Conservation (phyloP, 2,329 filamentous ascomycete genomes). For the Sarocladium oryzae region DNA sequence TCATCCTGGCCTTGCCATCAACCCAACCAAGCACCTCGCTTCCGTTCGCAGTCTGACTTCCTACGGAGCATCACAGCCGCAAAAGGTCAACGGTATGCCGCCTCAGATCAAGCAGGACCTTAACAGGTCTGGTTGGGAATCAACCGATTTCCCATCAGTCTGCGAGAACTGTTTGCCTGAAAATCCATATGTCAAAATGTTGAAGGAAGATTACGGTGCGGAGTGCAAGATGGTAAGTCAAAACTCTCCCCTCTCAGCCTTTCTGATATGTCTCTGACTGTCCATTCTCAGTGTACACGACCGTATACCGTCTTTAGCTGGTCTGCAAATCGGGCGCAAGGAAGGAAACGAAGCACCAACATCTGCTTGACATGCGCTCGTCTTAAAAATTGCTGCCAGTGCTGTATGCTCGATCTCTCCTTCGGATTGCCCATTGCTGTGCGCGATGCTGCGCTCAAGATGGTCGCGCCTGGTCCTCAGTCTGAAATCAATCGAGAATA, state of each 20-base stretch:
- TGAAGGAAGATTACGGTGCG: slow-evolving; percentile 92
- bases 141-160: slow-evolving; percentile 81
- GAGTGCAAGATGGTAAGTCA: slow-evolving; percentile 62
- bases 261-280: slow-evolving; percentile 5
- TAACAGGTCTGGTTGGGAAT: slow-evolving; percentile 93
- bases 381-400: slow-evolving; percentile 98
- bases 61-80: background rate
- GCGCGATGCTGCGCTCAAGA: slow-evolving; percentile 92
- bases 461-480: slow-evolving; percentile 89
- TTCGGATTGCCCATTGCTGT: slow-evolving; percentile 94
- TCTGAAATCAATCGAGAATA: slow-evolving; percentile 95
- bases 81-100: slow-evolving; percentile 48
- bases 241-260: too few relatives aligned
- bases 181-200: slow-evolving; percentile 97
- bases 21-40: background rate
- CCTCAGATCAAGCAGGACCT: slow-evolving; percentile 94
- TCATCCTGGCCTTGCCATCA: background rate
- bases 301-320: slow-evolving; percentile 95
- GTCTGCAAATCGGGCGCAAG: slow-evolving; percentile 82
- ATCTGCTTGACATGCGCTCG: slow-evolving; percentile 96
- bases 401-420: slow-evolving; percentile 95
- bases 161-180: slow-evolving; percentile 92
- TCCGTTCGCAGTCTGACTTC: background rate
- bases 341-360: slow-evolving; percentile 86
- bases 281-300: slow-evolving; percentile 60